A percentile compares a stretch with the other conserved stretches of the same genome.
Conservation (phyloP, 768 basidiomycete species). For the Boletus bicolor region DNA sequence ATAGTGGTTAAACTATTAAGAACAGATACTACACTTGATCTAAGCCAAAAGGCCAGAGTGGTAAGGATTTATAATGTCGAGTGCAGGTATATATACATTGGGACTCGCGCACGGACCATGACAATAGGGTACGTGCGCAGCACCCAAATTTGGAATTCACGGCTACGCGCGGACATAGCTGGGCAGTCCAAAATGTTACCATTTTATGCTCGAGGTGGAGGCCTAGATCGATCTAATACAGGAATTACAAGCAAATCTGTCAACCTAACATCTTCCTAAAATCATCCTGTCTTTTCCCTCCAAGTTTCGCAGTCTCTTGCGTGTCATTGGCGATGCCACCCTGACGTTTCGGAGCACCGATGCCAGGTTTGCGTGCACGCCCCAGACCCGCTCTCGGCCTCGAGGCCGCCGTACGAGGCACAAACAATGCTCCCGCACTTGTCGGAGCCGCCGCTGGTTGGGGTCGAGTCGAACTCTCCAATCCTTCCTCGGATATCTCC, state of each 20-base stretch:
- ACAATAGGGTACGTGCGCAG: background rate
- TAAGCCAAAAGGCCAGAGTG: slow-evolving; percentile 60
- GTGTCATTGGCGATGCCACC: slow-evolving; percentile 8
- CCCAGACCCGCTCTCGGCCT: slow-evolving; percentile 73
- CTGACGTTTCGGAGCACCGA: slow-evolving; percentile 16
- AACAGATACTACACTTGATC: slow-evolving; percentile 79
- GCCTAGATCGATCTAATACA: background rate
- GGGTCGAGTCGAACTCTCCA: slow-evolving; percentile 29
- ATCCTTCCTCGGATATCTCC: slow-evolving; percentile 54
- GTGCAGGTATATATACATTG: slow-evolving; percentile 1
- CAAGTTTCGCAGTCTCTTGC: slow-evolving; percentile 9
- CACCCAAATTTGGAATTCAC: background rate
- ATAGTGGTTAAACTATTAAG: slow-evolving; percentile 61
- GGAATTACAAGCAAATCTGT: background rate
- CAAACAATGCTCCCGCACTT: slow-evolving; percentile 52
- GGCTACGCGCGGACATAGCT: too few species aligned
- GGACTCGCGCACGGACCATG: slow-evolving; percentile 10
- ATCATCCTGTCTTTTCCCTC: slow-evolving; percentile 61
- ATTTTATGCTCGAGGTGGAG: too few species aligned
- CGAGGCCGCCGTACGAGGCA: slow-evolving; percentile 62
- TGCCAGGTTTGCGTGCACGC: slow-evolving; percentile 43
- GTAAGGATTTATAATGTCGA: slow-evolving; percentile 14
- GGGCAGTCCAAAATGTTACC: too few species aligned
- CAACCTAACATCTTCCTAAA: slow-evolving; percentile 75
- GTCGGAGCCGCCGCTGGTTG: slow-evolving; percentile 35